phyloP scores from a whole-genome alignment of 2,329 filamentous ascomycete species.

The Dactylellina sp. region DNA sequence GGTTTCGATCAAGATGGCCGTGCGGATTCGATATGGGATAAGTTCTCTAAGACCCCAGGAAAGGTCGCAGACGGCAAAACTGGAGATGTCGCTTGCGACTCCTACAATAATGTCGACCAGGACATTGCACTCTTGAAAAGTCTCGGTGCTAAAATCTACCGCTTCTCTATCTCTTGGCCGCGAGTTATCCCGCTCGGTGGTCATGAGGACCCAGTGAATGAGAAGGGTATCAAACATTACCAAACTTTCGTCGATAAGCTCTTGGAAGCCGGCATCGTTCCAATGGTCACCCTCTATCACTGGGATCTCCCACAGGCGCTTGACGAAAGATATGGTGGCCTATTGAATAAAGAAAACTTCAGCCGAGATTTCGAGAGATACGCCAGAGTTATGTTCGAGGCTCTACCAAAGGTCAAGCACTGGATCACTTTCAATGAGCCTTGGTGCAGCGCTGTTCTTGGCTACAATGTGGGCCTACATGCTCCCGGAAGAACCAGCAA shows the following conservation, averaged over 20 bases:
- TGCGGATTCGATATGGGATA: conserved; percentile 87
- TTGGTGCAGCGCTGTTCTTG: conserved; percentile 84
- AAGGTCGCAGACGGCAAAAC: conserved; percentile 84
- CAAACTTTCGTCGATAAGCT: conserved; percentile 82
- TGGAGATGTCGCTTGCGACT: conserved; percentile 84
- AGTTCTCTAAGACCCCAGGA: conserved; percentile 82
- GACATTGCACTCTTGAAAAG: conserved; percentile 82
- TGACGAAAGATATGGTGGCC: conserved; percentile 82
- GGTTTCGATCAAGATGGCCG: conserved; percentile 79
- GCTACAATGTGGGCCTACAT: conserved; percentile 81
- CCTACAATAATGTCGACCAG: conserved; percentile 80
- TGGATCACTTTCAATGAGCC: conserved; percentile 95
- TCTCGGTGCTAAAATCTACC: conserved; percentile 79
- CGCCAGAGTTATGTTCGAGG: conserved; percentile 79
- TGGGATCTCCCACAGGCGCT: conserved; percentile 87
- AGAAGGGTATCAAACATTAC: conserved; percentile 81
- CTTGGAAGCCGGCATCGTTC: conserved; percentile 78
- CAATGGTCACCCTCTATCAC: conserved; percentile 85
- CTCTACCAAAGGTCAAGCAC: conserved; percentile 80
- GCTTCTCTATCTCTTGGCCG: conserved; percentile 87
- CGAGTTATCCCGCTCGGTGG: conserved; percentile 88
- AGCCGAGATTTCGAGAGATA: conserved; percentile 83
- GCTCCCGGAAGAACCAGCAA: conserved; percentile 86
- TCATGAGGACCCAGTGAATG: conserved; percentile 82
- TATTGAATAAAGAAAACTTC: conserved; percentile 84